A percentile compares a stretch with the other conserved stretches of the same genome.
phyloP scores from a whole-genome alignment of 768 basidiomycete genomes.

The Russula sp. region DNA sequence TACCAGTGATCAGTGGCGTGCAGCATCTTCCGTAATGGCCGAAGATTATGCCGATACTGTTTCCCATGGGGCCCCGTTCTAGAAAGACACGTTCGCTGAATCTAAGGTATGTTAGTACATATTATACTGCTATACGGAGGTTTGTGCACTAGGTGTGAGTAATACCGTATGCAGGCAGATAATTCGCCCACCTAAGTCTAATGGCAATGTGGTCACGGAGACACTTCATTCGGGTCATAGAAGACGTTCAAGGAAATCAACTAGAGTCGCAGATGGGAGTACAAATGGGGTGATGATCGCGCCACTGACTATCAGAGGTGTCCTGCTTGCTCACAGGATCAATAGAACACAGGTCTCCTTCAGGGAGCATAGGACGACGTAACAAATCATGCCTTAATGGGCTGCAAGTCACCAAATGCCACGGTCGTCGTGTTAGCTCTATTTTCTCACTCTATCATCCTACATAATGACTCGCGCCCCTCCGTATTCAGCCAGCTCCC shows the following conservation, averaged over 20 bases:
- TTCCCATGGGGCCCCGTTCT: no score
- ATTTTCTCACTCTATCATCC: neutral
- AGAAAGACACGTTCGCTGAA: no score
- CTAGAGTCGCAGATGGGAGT: neutral
- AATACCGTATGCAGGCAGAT: neutral
- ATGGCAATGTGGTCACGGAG: neutral
- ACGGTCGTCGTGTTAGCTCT: neutral
- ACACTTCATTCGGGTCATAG: neutral
- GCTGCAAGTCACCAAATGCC: neutral
- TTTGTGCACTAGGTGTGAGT: neutral
- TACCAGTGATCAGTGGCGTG: no score
- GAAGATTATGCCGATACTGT: no score
- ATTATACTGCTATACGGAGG: no score
- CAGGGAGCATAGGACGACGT: neutral
- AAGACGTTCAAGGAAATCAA: neutral
- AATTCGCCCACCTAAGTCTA: neutral
- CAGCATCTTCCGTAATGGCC: no score
- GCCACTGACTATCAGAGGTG: neutral
- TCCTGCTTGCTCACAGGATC: neutral
- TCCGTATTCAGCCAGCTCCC: slow-evolving; percentile 18
- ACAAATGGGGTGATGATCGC: neutral
- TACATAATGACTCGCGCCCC: slow-evolving; percentile 18
- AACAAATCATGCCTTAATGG: neutral
- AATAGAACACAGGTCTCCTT: neutral
- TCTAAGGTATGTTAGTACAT: no score